Percentiles rank a stretch among this genome's conserved stretches.
phyloP scores from a whole-genome alignment of 306 rosid species.

The Glycine tomentella region DNA sequence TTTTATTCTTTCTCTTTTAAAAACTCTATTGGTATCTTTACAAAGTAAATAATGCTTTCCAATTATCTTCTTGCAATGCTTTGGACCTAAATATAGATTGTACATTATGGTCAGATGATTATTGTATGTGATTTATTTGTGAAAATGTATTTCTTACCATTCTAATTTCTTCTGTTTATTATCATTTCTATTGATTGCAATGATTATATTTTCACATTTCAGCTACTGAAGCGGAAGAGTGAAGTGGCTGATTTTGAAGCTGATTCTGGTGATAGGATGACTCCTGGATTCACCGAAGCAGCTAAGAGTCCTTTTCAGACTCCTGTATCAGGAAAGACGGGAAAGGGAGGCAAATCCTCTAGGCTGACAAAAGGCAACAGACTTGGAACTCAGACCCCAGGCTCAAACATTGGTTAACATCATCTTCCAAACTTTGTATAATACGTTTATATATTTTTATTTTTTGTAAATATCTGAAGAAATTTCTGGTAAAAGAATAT shows the following conservation, averaged over 20 bases:
- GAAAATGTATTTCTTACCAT: slow-evolving; percentile 21
- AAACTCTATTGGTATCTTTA: slow-evolving; percentile 8
- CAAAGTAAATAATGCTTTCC: slow-evolving; percentile 17
- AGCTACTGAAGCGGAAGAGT: slow-evolving; percentile 85
- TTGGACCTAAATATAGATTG: slow-evolving; percentile 38
- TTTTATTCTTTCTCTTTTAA: background rate
- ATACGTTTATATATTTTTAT: slow-evolving; percentile 6
- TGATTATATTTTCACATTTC: slow-evolving; percentile 42
- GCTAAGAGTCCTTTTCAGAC: slow-evolving; percentile 68
- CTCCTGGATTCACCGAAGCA: slow-evolving; percentile 63
- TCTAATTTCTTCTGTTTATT: slow-evolving; percentile 30
- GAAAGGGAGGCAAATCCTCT: slow-evolving; percentile 77
- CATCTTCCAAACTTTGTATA: slow-evolving; percentile 35
- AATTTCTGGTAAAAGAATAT: slow-evolving; percentile 1
- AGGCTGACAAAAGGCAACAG: slow-evolving; percentile 74
- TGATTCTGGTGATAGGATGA: slow-evolving; percentile 67
- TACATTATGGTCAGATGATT: background rate
- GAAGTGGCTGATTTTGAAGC: slow-evolving; percentile 66
- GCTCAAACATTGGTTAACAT: slow-evolving; percentile 73
- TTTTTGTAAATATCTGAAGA: background rate
- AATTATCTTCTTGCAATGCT: slow-evolving; percentile 8
- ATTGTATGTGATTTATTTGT: slow-evolving; percentile 9
- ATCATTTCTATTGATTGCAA: slow-evolving; percentile 25
- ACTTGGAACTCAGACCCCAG: slow-evolving; percentile 81
- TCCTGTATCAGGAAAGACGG: slow-evolving; percentile 70